Percentiles rank a stretch among this genome's conserved stretches.
Conservation (phyloP, 1,284 basidiomycete species). For the Cutaneotrichosporon sp. region DNA sequence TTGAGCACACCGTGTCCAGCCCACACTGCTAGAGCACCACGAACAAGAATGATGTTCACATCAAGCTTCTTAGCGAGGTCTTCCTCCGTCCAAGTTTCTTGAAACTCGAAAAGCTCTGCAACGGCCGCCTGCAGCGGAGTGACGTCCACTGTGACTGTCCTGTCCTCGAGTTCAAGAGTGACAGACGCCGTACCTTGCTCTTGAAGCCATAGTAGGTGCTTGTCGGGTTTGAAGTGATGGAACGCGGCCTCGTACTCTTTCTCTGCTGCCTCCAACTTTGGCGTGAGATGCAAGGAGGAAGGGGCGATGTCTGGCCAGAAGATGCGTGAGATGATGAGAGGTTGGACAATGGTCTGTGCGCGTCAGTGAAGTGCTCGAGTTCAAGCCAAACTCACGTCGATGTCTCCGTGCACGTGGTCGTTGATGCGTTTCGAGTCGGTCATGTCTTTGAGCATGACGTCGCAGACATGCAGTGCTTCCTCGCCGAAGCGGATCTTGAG, state of each 20-base stretch:
- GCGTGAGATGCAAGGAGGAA: constrained; percentile 72
- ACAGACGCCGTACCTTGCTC: constrained; percentile 78
- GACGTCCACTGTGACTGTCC: constrained; percentile 70
- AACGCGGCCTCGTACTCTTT: constrained; percentile 73
- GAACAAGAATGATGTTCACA: constrained; percentile 63
- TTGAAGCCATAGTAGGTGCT: constrained; percentile 79
- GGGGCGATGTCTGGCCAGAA: constrained; percentile 86
- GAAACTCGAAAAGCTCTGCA: constrained; percentile 76
- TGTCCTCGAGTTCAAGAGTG: constrained; percentile 75
- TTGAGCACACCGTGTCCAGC: constrained; percentile 70
- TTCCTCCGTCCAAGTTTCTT: constrained; percentile 57
- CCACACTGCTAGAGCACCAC: constrained; percentile 79
- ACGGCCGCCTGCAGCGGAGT: constrained; percentile 84
- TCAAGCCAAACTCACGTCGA: constrained; percentile 57
- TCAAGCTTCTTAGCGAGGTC: constrained; percentile 66
- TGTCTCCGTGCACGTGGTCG: constrained; percentile 73
- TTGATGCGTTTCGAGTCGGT: constrained; percentile 86
- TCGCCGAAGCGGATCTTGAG: constrained; percentile 92
- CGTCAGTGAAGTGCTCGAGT: constrained; percentile 7
- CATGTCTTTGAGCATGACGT: constrained; percentile 95
- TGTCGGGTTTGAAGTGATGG: constrained; percentile 80
- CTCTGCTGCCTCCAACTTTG: constrained; percentile 71
- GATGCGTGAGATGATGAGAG: constrained; percentile 83
- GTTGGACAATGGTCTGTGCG: constrained; percentile 70
- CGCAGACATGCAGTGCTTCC: constrained; percentile 81